Evolutionary conservation across 1,284 basidiomycete species (phyloP).

Genomic region (Meira miltonrushii): DNA sequence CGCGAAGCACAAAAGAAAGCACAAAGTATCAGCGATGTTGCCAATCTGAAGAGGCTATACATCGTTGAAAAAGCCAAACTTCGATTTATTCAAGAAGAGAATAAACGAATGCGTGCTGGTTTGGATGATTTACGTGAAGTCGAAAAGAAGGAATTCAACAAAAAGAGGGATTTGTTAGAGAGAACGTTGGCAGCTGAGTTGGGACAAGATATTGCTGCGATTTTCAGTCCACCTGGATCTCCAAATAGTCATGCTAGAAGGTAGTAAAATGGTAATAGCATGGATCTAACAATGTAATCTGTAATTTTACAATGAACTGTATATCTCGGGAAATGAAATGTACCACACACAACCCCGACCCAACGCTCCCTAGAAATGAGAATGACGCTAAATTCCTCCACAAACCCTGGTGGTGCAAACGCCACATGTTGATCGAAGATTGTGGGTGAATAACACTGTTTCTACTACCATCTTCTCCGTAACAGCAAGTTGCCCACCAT

Average conservation of each 20-base stretch:
- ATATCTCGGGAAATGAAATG: too few relatives aligned
- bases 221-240: constrained; percentile 33
- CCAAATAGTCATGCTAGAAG: constrained; percentile 12
- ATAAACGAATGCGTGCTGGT: constrained; percentile 24
- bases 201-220: constrained; percentile 32
- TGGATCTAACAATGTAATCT: too few relatives aligned
- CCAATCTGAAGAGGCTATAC: constrained; percentile 26
- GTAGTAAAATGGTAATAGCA: neutral
- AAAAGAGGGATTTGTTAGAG: constrained; percentile 11
- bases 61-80: constrained; percentile 47
- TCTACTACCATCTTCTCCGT: too few relatives aligned
- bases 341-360: too few relatives aligned
- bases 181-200: constrained; percentile 12
- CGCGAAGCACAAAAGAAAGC: neutral
- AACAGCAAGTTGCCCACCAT: too few relatives aligned
- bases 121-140: constrained; percentile 30
- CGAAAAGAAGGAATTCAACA: constrained; percentile 18
- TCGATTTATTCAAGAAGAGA: constrained; percentile 20
- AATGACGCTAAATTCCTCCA: too few relatives aligned
- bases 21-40: neutral
- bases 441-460: too few relatives aligned
- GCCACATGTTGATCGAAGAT: too few relatives aligned
- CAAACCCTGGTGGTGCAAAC: too few relatives aligned
- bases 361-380: too few relatives aligned
- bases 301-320: too few relatives aligned